Evolutionary conservation across 257 asterid genomes (phyloP).

Genomic region (Linaria vulgaris): DNA sequence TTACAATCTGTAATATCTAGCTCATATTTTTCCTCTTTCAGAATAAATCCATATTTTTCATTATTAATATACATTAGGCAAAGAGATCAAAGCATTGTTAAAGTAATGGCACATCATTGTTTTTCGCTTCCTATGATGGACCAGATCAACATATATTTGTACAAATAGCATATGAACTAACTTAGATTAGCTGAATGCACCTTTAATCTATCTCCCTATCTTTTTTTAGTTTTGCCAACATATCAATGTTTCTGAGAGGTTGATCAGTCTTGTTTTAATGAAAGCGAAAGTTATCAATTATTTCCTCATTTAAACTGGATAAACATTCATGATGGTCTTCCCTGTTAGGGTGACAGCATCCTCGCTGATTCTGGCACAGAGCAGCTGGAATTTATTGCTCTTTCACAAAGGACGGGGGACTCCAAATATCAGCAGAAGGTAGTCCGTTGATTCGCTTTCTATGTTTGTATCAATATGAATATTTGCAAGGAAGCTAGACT

Average conservation of each 20-base stretch:
- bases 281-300: background rate
- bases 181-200: background rate
- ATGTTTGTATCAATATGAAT: slow-evolving; percentile 2
- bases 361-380: slow-evolving; percentile 98
- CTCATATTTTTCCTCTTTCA: background rate
- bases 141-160: background rate
- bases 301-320: background rate
- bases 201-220: background rate
- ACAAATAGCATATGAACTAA: background rate
- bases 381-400: slow-evolving; percentile 98
- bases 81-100: background rate
- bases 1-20: background rate
- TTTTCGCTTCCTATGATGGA: background rate
- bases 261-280: background rate
- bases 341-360: slow-evolving; percentile 86
- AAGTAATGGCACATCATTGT: background rate
- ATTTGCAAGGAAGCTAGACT: slow-evolving; percentile 13
- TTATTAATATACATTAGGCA: background rate
- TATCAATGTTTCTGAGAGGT: background rate
- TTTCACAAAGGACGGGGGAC: slow-evolving; percentile 92
- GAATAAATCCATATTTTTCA: background rate
- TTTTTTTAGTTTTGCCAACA: background rate
- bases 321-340: slow-evolving; percentile 22
- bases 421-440: slow-evolving; percentile 91
- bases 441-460: background rate